Base-by-base conservation (phyloP, 306 rosid species). In the Prunus padus region DNA sequence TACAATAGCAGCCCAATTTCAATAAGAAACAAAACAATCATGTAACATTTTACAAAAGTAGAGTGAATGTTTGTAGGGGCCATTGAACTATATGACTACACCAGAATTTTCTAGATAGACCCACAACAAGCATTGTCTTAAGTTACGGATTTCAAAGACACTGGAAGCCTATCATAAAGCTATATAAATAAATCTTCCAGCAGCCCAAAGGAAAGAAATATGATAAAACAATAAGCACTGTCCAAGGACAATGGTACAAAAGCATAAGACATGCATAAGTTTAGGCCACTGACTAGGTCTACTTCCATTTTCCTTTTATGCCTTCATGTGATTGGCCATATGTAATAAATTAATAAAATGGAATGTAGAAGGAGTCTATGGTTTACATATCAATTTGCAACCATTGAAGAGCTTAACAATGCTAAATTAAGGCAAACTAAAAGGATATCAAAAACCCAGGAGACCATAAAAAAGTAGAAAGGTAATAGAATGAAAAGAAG, bases 201-300 rank as follows among this genome's bases (percentile, higher is more conserved):
- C 45, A 15, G 42, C 8, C 8, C 51, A 45, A 1, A 51, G 33
- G 3, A 26, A 26, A 49, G 28, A 10, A n/a, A 31, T 31, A 70
- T 23, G 18, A 11, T 11, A 52, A n/a, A 54, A 10, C 20, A 31
- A 33, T 20, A 25, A 51, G 28, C 18, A 51, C 19, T 50, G 9
- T 69, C 74, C 73, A 28, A 26, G 73, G 26, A 69, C 59, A 49
- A 16, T 31, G 37, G 59, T 69, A 25, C 60, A 69, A 69, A 16
- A 22, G 60, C 42, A 67, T 37, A 37, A 37, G 42, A 37, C 9
- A 37, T 37, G 42, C 9, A 37, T 37, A 37, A 37, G 42, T 37
- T 37, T 8, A 37, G 42, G 42, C 8, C 42, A 8, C 8, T 6
- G 42, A 37, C 42, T 37, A 37, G 42, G 42, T 37, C 42, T 2